Conservation (phyloP, 306 rosid genomes). For the Corylus americana region DNA sequence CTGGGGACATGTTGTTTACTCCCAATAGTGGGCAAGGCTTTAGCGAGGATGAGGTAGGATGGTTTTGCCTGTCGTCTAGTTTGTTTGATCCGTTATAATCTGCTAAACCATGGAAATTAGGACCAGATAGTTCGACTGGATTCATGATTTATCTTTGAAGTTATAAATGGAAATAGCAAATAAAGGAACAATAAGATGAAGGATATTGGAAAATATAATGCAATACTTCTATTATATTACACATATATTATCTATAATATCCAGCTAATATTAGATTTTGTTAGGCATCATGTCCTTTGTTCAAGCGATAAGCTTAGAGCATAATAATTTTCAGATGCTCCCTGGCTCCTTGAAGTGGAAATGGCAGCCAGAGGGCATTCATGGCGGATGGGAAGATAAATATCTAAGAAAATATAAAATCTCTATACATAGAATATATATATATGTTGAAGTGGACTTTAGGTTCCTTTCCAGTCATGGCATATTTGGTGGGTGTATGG, state of each 20-base stretch:
- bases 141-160: not conserved
- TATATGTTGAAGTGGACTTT: not conserved
- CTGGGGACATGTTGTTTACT: slow-evolving; percentile 93
- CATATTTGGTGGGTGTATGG: not conserved
- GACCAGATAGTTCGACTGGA: not conserved
- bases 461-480: not conserved
- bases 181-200: not conserved
- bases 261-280: not conserved
- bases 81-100: slow-evolving; percentile 9
- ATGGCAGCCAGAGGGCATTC: no score
- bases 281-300: not conserved
- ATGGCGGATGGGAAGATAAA: not conserved
- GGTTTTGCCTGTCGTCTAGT: slow-evolving; percentile 19
- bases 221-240: not conserved
- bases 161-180: not conserved
- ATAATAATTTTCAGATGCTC: not conserved
- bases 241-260: not conserved
- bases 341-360: not conserved
- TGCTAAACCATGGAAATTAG: slow-evolving; percentile 21
- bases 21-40: slow-evolving; percentile 80
- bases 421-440: not conserved
- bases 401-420: not conserved
- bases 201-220: not conserved
- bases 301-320: not conserved
- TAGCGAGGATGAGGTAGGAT: slow-evolving; percentile 90